phyloP scores from a whole-genome alignment of 176 grass and related monocot genomes.

The Aegilops speltoides region DNA sequence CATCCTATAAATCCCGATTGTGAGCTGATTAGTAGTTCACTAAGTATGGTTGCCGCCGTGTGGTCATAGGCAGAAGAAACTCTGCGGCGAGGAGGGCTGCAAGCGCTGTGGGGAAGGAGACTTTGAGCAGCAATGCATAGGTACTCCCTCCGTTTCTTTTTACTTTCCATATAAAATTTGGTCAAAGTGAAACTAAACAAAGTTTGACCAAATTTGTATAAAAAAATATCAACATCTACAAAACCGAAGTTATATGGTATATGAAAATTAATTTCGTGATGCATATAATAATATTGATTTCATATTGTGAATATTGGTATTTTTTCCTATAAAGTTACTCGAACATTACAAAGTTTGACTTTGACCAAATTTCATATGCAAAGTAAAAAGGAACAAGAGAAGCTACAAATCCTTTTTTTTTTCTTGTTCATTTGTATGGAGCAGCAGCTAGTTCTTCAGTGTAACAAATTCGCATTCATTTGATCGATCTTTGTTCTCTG shows the following conservation, averaged over 20 bases:
- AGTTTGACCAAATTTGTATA: too few relatives aligned
- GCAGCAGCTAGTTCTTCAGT: not conserved
- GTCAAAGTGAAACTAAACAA: too few relatives aligned
- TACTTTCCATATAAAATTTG: too few relatives aligned
- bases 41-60: not conserved
- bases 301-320: too few relatives aligned
- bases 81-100: conserved; percentile 91
- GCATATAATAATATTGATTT: too few relatives aligned
- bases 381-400: not conserved
- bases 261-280: too few relatives aligned
- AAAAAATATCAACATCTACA: too few relatives aligned
- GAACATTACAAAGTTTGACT: too few relatives aligned
- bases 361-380: too few relatives aligned
- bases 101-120: conserved; percentile 67
- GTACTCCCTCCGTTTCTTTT: conserved; percentile 13
- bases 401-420: not conserved
- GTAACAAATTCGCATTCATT: not conserved
- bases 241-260: too few relatives aligned
- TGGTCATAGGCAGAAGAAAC: conserved; percentile 76
- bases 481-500: conserved; percentile 19
- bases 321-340: too few relatives aligned
- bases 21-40: not conserved
- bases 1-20: not conserved
- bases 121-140: conserved; percentile 60
- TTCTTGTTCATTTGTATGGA: not conserved